Evolutionary conservation across 306 rosid genomes (phyloP), one percentile per base, ranked within the genome.

Genomic region (Lathyrus sativus): DNA sequence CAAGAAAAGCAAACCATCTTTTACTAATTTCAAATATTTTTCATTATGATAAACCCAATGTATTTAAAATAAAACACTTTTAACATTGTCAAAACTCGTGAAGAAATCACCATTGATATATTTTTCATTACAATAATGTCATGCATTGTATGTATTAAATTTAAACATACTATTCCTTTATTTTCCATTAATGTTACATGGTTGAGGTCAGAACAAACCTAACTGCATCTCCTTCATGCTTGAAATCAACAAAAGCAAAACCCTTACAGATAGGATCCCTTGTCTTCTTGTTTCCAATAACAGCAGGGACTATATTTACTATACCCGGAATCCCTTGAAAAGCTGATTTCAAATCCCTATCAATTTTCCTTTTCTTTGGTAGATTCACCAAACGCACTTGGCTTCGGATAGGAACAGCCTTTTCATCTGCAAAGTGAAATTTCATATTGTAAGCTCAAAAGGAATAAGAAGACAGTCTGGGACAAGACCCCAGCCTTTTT

Each of bases 181-280:
- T 24, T 60, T 26, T 54, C 29, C 57, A 62, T 15, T 58, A 42
- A 48, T 58, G 31, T 57, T 56, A 56, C 12, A 56, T 13, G 29
- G 57, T 31, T 46, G 70, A 67, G 64, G 22, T 46, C 57, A 45
- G 24, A 70, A 77, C 78, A 45, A 74, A 90, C 98, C 96, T 86
- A 45, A 74, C 68, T 62, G 98, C 98, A 57, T 86, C 95, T 13
- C 68, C 58, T 73, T 83, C 77, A 31, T 81, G 54, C 85, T 74
- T 82, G 84, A 87, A 90, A 85, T 86, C 80, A 76, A 93, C 90
- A 78, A 85, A 82, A 46, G 91, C 95, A 82, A 80, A 88, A 55
- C 96, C 98, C 83, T 88, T 90, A 85, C 98, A 93, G 58, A 86
- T 54, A 44, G 98, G 97, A 72, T 93, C 98, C 84, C 93, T 85